phyloP scores from a whole-genome alignment of 345 rosid species.

The Microthlaspi erraticum region DNA sequence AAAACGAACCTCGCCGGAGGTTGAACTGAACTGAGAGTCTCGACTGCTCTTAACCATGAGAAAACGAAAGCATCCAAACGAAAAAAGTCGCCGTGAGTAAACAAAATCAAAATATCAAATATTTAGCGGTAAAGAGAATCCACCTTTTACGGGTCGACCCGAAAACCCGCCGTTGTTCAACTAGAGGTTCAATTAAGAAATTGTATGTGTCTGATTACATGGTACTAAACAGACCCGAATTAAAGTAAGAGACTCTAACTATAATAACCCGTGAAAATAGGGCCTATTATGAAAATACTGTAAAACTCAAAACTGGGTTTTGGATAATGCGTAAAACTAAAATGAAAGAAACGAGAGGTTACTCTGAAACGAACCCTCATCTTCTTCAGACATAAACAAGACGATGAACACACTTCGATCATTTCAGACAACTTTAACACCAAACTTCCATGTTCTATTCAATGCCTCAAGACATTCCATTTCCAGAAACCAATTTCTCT shows the following conservation, averaged over 20 bases:
- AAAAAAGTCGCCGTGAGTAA: constrained; percentile 27
- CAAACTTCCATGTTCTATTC: constrained; percentile 38
- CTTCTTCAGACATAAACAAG: constrained; percentile 27
- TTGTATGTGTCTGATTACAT: background rate
- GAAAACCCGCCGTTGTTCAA: constrained; percentile 21
- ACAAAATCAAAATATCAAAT: constrained; percentile 1
- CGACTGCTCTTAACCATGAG: constrained; percentile 28
- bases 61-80: constrained; percentile 6
- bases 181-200: constrained; percentile 5
- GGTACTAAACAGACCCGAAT: background rate
- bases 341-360: constrained; percentile 43
- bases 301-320: constrained; percentile 35
- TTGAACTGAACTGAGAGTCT: constrained; percentile 2
- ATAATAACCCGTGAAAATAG: background rate
- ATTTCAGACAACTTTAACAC: constrained; percentile 43
- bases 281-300: constrained; percentile 16
- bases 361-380: constrained; percentile 29
- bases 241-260: constrained; percentile 20
- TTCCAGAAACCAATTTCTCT: constrained; percentile 33
- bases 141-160: constrained; percentile 37
- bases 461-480: constrained; percentile 31
- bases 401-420: constrained; percentile 42
- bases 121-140: background rate
- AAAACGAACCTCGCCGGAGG: constrained; percentile 9
- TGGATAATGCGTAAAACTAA: constrained; percentile 47